phyloP scores from a whole-genome alignment of 2,329 filamentous ascomycete genomes.

The Xylaria sp. region DNA sequence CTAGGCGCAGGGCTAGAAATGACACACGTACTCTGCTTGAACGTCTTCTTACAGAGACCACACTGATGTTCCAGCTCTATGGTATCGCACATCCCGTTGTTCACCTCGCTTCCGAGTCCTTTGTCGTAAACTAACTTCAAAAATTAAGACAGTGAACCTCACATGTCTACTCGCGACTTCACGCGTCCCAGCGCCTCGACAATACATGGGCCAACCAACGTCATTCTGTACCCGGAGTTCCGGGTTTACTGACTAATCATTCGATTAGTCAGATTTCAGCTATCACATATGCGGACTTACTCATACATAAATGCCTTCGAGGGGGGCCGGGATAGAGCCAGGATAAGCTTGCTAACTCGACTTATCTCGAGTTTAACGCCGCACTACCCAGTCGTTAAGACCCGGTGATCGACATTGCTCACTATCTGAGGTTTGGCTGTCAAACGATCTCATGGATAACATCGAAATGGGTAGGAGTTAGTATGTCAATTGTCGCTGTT shows the following conservation, averaged over 20 bases:
- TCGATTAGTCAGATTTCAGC: background rate
- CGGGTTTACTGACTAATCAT: background rate
- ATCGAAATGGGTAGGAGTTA: too few relatives aligned
- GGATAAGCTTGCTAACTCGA: too few relatives aligned
- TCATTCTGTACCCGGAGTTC: slow-evolving; percentile 1
- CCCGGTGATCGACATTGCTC: too few relatives aligned
- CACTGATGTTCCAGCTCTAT: slow-evolving; percentile 30
- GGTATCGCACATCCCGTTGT: slow-evolving; percentile 28
- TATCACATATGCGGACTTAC: too few relatives aligned
- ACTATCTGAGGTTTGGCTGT: too few relatives aligned
- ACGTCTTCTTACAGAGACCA: slow-evolving; percentile 38
- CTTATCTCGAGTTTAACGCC: too few relatives aligned
- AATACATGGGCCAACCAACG: too few relatives aligned
- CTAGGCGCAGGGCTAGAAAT: background rate
- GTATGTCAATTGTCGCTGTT: too few relatives aligned
- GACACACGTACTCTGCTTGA: slow-evolving; percentile 40
- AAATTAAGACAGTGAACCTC: background rate
- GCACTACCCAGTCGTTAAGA: too few relatives aligned
- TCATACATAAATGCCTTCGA: too few relatives aligned
- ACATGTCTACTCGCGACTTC: slow-evolving; percentile 24
- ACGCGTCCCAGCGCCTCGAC: slow-evolving; percentile 12
- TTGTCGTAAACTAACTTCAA: background rate
- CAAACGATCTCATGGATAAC: too few relatives aligned
- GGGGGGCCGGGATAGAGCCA: too few relatives aligned
- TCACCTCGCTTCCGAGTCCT: background rate